Percentiles rank a stretch among this genome's conserved stretches.
These are phyloP conservation scores for Cordyceps fumosorosea DNA, from an alignment of 2,329 filamentous ascomycete species.

Conservation along the genomic window DNA sequence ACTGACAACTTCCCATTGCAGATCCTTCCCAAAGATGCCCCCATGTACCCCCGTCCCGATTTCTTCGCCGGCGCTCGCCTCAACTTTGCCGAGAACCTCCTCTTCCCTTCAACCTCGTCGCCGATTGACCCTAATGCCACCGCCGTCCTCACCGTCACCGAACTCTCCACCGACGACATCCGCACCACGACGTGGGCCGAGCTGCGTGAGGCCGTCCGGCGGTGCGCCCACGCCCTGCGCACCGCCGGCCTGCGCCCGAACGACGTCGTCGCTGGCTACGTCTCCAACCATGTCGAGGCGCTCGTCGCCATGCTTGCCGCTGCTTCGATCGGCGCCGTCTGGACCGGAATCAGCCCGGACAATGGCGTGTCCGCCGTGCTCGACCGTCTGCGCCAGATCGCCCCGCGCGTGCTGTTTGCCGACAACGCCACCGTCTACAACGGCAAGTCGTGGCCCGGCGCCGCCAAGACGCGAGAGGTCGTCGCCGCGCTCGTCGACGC, in stretches of 20 bases:
- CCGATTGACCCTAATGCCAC: conserved; percentile 46
- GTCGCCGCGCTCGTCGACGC: conserved; percentile 51
- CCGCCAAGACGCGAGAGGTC: conserved; percentile 73
- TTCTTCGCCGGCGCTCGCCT: conserved; percentile 76
- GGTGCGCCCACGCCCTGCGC: conserved; percentile 64
- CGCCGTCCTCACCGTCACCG: conserved; percentile 77
- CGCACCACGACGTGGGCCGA: conserved; percentile 63
- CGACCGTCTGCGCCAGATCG: conserved; percentile 79
- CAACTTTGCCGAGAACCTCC: conserved; percentile 93
- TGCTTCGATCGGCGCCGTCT: conserved; percentile 76
- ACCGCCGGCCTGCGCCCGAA: conserved; percentile 52
- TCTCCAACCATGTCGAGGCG: conserved; percentile 85
- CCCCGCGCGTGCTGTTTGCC: conserved; percentile 73
- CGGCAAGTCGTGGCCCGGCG: conserved; percentile 77
- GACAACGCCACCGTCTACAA: conserved; percentile 91
- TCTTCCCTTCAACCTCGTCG: conserved; percentile 57
- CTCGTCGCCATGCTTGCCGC: conserved; percentile 83
- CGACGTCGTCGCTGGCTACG: conserved; percentile 63
- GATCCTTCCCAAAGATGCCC: conserved; percentile 60
- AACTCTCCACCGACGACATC: conserved; percentile 53
- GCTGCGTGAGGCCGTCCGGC: conserved; percentile 69
- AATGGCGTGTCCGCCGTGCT: conserved; percentile 87
- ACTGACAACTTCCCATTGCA: conserved; percentile 28
- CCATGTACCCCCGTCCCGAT: conserved; percentile 78
- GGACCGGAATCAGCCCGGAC: conserved; percentile 90